Evolutionary conservation across 2,329 filamentous ascomycete genomes (phyloP), one percentile per base, ranked within the genome.

Genomic region (Fusarium camptoceras): DNA sequence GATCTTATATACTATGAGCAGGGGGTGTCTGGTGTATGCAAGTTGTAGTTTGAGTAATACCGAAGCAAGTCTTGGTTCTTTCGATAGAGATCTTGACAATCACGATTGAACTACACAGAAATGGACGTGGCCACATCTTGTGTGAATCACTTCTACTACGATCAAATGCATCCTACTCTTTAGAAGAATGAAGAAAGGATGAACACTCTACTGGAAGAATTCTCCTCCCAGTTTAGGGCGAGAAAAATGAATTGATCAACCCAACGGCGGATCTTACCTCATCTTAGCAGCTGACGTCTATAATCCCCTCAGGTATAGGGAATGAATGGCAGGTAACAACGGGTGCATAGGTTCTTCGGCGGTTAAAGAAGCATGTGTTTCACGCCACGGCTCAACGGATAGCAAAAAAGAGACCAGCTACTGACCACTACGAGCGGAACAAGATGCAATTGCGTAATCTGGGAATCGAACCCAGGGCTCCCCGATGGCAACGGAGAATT

Each of bases 401-500:
- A 18, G 34, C 34, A 37, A 37, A 37, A 37, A 37, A 6, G 5
- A n/a, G 10, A n/a, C 12, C 1, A 10, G 8, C n/a, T n/a, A 8
- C 8, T 18, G 14, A 2, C 2, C 8, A 8, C 8, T 8, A 18
- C 8, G 8, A 9, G 49, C 9, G 22, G 12, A 41, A 27, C 2
- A n/a, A 43, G 4, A 7, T 6, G 20, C 14, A 11, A 15, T 51
- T 66, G 48, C 61, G 55, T 65, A 60, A 60, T 66, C 64, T 20
- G 64, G 64, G 64, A 65, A 66, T 66, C 60, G 63, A 66, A 62
- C 59, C 54, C 58, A 61, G 58, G 58, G 58, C 58, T 61, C 58
- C 58, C 62, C 59, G 62, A 65, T 66, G 63, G 60, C 63, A 66
- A 66, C 63, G 63, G 63, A 66, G 63, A 66, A 65, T 66, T 66